These are phyloP conservation scores for Candolleomyces eurysporus DNA, from an alignment of 768 basidiomycete genomes.

Conservation along the genomic window DNA sequence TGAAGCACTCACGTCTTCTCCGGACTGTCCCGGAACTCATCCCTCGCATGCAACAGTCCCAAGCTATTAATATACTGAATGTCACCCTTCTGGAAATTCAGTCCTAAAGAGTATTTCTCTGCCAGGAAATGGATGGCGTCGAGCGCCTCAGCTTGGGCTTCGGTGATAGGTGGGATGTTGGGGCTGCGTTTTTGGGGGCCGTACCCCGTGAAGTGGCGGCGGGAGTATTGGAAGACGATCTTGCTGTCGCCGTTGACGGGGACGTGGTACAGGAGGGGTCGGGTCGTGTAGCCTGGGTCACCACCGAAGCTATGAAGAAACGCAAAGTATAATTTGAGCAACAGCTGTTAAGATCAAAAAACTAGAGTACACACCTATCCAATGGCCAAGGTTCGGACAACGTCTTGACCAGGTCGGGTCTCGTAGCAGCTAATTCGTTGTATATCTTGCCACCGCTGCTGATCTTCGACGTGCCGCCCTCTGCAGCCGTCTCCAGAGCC, in stretches of 20 bases:
- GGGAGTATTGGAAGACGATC: conserved; percentile 45
- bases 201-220: conserved; percentile 45
- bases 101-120: conserved; percentile 39
- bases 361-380: conserved; percentile 28
- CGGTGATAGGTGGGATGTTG: conserved; percentile 44
- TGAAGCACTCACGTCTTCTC: conserved; percentile 36
- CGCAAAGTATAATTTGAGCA: neutral
- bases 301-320: conserved; percentile 34
- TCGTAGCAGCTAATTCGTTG: conserved; percentile 44
- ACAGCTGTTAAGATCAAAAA: neutral
- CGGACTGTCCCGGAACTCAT: conserved; percentile 40
- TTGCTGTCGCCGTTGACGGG: conserved; percentile 30
- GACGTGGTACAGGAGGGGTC: conserved; percentile 34
- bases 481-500: conserved; percentile 39
- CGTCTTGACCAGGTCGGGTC: conserved; percentile 41
- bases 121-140: conserved; percentile 45
- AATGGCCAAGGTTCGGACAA: conserved; percentile 42
- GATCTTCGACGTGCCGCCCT: conserved; percentile 44
- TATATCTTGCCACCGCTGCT: conserved; percentile 43
- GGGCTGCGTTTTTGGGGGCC: conserved; percentile 30
- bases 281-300: conserved; percentile 30
- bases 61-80: conserved; percentile 50
- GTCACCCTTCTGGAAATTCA: conserved; percentile 49
- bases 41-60: conserved; percentile 42
- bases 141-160: conserved; percentile 49